Base-by-base conservation (phyloP, 2,329 filamentous ascomycete genomes). In the Byssochlamys sp. region DNA sequence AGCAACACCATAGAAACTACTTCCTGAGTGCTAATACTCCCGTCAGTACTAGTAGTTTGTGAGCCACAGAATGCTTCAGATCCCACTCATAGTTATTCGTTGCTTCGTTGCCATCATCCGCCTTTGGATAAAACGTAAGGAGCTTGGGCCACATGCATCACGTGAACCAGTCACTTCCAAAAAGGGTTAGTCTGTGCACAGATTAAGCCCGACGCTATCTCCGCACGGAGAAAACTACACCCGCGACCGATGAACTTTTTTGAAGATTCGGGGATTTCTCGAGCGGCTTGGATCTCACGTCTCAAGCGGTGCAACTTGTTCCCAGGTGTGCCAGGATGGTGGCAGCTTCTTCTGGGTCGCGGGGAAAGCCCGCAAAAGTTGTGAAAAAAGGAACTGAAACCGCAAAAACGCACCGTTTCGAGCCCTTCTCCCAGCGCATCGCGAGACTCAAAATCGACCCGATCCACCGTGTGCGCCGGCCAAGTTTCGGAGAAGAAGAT, bases 361-460 rank as follows among this genome's bases (percentile, higher is more conserved):
- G 89, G 68, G 77, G 80, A 67, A 88, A 88, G 80, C 81, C 82
- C 73, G 81, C 80, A 64, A 89, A 87, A 76, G 81, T 78, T 54
- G 68, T 81, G 62, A 90, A 88, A 70, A 81, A 81, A 60, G 81
- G 81, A 62, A 95, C 90, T 27, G 79, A 80, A 54, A 89, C 91
- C 64, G 85, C 87, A 61, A 91, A 90, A 69, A 88, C 90, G 55
- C 90, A 96, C 75, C 83, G 89, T 71, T 97, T 90, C 84, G 88
- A 96, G 76, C 87, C 89, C 61, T 97, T 97, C 76, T 89, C 87
- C 59, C 84, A 87, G 69, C 94, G 95, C 73, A 89, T 97, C 71
- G 84, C 89, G 62, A 94, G 91, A 73, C 83, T 97, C 69, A 94
- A 90, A 75, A 87, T 99, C 76, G 92, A 99, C 68, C 94, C 94